A percentile compares a stretch with the other conserved stretches of the same genome.
These are phyloP conservation scores for Rhizopogon vulgaris DNA, from an alignment of 768 basidiomycete genomes.

Conservation along the genomic window DNA sequence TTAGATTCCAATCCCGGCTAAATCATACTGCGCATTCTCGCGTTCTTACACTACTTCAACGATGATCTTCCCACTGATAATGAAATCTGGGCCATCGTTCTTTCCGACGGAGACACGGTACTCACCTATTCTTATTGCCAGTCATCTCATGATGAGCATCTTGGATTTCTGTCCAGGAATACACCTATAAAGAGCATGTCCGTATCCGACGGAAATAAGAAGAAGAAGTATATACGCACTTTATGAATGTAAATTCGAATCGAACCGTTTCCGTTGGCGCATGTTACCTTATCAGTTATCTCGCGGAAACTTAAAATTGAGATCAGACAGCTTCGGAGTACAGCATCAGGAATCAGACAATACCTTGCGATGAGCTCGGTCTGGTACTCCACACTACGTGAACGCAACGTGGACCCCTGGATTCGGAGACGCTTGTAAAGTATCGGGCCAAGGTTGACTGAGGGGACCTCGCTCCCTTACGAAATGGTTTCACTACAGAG, in stretches of 20 bases:
- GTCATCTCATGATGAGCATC: constrained; percentile 84
- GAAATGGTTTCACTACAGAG: constrained; percentile 12
- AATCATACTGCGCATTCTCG: not conserved
- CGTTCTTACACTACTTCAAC: constrained; percentile 12
- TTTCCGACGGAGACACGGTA: not conserved
- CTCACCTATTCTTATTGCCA: constrained; percentile 53
- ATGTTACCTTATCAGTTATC: constrained; percentile 54
- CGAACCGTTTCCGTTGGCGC: constrained; percentile 46
- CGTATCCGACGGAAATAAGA: constrained; percentile 10
- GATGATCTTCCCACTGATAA: constrained; percentile 27
- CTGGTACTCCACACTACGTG: constrained; percentile 73
- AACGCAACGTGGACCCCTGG: constrained; percentile 82
- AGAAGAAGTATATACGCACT: constrained; percentile 31
- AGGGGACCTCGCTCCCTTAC: constrained; percentile 46
- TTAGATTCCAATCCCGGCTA: not conserved
- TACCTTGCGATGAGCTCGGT: constrained; percentile 58
- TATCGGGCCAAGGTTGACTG: constrained; percentile 56
- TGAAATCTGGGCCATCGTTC: not conserved
- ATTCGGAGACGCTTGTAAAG: constrained; percentile 82
- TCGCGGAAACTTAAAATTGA: constrained; percentile 44
- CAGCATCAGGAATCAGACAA: constrained; percentile 7
- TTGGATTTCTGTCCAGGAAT: constrained; percentile 73
- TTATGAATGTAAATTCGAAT: constrained; percentile 77
- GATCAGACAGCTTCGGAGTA: not conserved
- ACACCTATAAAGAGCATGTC: constrained; percentile 44